Conservation (phyloP, 768 basidiomycete species). For the Pisolithus orientalis region DNA sequence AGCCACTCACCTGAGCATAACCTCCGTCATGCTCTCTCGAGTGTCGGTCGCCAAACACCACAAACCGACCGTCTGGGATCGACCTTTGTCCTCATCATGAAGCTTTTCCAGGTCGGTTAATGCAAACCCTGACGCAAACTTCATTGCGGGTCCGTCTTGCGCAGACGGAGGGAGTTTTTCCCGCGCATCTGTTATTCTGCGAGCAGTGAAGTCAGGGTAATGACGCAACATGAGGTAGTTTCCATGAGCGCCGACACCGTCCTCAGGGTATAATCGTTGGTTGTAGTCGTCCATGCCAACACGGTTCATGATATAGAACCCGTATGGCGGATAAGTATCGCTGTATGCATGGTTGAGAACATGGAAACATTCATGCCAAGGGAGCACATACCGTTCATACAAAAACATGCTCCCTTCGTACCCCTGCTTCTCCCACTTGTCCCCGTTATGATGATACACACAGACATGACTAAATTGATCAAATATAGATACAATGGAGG, state of each 20-base stretch:
- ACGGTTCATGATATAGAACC: conserved; percentile 80
- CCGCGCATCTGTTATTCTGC: conserved; percentile 36
- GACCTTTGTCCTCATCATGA: conserved; percentile 48
- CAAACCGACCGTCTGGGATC: conserved; percentile 54
- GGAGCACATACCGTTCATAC: conserved; percentile 58
- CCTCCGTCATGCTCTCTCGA: conserved; percentile 65
- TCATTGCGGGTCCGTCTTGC: conserved; percentile 31
- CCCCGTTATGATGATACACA: conserved; percentile 67
- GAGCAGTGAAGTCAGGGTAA: conserved; percentile 60
- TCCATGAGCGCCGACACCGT: conserved; percentile 54
- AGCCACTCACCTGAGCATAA: conserved; percentile 55
- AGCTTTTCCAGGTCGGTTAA: conserved; percentile 37
- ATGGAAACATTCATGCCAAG: background rate
- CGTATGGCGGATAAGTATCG: conserved; percentile 74
- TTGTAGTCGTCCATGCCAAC: conserved; percentile 75
- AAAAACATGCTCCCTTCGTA: conserved; percentile 88
- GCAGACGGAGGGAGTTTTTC: conserved; percentile 14
- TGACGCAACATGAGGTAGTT: conserved; percentile 69
- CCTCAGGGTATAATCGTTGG: conserved; percentile 71
- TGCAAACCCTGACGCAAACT: conserved; percentile 46
- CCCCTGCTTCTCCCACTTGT: conserved; percentile 79
- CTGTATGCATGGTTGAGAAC: conserved; percentile 31
- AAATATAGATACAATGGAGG: conserved; percentile 72
- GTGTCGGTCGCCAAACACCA: conserved; percentile 72
- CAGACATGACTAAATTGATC: conserved; percentile 88